phyloP scores from a whole-genome alignment of 2,329 filamentous ascomycete species.

The Rutstroemia sp. region DNA sequence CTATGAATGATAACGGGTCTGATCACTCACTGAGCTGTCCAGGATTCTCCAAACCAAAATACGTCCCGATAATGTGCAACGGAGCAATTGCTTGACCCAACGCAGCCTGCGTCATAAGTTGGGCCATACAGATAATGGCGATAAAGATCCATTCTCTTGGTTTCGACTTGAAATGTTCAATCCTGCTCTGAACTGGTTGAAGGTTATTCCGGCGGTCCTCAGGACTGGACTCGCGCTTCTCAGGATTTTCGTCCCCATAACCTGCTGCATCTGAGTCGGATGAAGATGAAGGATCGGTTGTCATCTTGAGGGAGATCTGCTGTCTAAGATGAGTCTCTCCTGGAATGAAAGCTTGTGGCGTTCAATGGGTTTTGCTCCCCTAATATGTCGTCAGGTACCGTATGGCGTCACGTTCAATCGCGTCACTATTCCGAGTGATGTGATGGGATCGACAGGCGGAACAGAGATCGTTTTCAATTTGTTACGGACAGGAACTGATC shows the following conservation, averaged over 20 bases:
- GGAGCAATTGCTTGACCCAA: constrained; percentile 42
- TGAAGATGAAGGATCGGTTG: not conserved
- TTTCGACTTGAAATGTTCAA: constrained; percentile 11
- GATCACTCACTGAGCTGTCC: constrained; percentile 32
- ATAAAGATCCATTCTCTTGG: constrained; percentile 34
- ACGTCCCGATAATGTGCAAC: constrained; percentile 39
- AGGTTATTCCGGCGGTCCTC: constrained; percentile 2
- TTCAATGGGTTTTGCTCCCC: too few relatives aligned
- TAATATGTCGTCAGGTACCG: too few relatives aligned
- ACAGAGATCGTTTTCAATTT: too few relatives aligned
- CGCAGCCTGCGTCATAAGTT: constrained; percentile 42
- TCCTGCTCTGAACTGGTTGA: constrained; percentile 7
- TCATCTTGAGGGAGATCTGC: not conserved
- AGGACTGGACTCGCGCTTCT: not conserved
- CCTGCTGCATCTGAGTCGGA: not conserved
- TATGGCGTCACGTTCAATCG: too few relatives aligned
- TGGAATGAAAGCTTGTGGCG: not conserved
- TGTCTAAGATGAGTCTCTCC: not conserved
- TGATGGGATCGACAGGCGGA: too few relatives aligned
- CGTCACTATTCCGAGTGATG: too few relatives aligned
- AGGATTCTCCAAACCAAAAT: constrained; percentile 37
- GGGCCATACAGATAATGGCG: constrained; percentile 37
- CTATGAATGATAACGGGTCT: not conserved
- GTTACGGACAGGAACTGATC: too few relatives aligned
- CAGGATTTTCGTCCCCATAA: not conserved